Conservation (phyloP, 2,329 filamentous ascomycete genomes). For the Fusarium subglutinans region DNA sequence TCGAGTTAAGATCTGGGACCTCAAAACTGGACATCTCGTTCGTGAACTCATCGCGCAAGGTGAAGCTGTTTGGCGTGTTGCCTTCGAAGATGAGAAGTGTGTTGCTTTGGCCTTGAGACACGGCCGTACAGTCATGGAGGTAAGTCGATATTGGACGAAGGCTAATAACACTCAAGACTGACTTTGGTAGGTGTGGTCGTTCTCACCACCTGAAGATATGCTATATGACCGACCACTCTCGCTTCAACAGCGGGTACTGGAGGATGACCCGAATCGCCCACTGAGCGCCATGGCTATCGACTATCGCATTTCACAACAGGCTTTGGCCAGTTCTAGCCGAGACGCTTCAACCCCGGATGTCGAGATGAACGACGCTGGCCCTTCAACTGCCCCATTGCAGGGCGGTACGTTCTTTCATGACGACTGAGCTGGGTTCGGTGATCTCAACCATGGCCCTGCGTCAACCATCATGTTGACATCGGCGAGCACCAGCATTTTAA, state of each 20-base stretch:
- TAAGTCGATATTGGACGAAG: slow-evolving; percentile 55
- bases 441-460: slow-evolving; percentile 9
- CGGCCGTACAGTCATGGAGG: slow-evolving; percentile 96
- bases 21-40: slow-evolving; percentile 89
- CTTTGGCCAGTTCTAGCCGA: slow-evolving; percentile 44
- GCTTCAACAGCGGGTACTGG: slow-evolving; percentile 57
- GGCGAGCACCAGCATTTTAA: slow-evolving; percentile 5
- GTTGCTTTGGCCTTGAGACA: slow-evolving; percentile 91
- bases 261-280: slow-evolving; percentile 59
- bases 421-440: slow-evolving; percentile 44
- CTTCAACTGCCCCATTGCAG: slow-evolving; percentile 63
- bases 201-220: slow-evolving; percentile 83
- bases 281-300: slow-evolving; percentile 61
- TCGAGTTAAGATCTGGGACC: slow-evolving; percentile 98
- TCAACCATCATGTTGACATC: slow-evolving; percentile 21
- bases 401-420: slow-evolving; percentile 62
- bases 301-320: slow-evolving; percentile 48
- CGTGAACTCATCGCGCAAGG: slow-evolving; percentile 91
- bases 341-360: slow-evolving; percentile 58
- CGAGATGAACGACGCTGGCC: slow-evolving; percentile 65
- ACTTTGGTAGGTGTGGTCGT: slow-evolving; percentile 83
- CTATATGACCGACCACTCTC: slow-evolving; percentile 63
- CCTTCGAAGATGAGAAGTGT: slow-evolving; percentile 98
- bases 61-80: slow-evolving; percentile 96
- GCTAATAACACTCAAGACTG: slow-evolving; percentile 35